phyloP scores from a whole-genome alignment of 345 rosid species.

The Bretschneidera sinensis region DNA sequence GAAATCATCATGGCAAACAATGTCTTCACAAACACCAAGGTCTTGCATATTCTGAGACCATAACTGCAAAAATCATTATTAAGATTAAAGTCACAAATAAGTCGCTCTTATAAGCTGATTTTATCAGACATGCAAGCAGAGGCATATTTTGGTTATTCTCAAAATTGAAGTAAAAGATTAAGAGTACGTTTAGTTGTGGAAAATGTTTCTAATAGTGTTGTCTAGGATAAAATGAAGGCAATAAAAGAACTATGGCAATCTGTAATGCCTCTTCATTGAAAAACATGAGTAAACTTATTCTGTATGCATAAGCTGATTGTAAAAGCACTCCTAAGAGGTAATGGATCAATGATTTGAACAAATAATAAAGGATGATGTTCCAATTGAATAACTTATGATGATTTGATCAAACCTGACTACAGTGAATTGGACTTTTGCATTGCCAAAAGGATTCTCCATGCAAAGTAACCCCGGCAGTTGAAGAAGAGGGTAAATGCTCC shows the following conservation, averaged over 20 bases:
- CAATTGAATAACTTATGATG: constrained; percentile 11
- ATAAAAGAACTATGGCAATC: background rate
- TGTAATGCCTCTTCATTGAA: background rate
- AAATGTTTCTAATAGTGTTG: too few species aligned
- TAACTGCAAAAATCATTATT: constrained; percentile 36
- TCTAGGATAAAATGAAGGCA: background rate
- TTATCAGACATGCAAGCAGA: too few species aligned
- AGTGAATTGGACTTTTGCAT: constrained; percentile 47
- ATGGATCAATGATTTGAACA: constrained; percentile 1
- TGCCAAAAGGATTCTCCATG: constrained; percentile 66
- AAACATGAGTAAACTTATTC: background rate
- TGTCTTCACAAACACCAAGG: constrained; percentile 78
- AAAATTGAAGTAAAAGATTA: too few species aligned
- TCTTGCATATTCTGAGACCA: constrained; percentile 88
- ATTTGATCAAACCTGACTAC: constrained; percentile 36
- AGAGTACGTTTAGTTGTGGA: too few species aligned
- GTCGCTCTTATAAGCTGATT: too few species aligned
- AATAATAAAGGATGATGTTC: constrained; percentile 6
- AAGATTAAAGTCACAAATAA: background rate
- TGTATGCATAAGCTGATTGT: background rate
- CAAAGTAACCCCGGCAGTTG: constrained; percentile 35
- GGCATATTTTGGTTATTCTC: too few species aligned
- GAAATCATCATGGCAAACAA: constrained; percentile 42
- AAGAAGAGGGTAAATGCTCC: constrained; percentile 42
- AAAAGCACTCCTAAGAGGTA: background rate